A percentile compares a stretch with the other conserved stretches of the same genome.
phyloP scores from a whole-genome alignment of 768 basidiomycete genomes.

The Chiua virens region DNA sequence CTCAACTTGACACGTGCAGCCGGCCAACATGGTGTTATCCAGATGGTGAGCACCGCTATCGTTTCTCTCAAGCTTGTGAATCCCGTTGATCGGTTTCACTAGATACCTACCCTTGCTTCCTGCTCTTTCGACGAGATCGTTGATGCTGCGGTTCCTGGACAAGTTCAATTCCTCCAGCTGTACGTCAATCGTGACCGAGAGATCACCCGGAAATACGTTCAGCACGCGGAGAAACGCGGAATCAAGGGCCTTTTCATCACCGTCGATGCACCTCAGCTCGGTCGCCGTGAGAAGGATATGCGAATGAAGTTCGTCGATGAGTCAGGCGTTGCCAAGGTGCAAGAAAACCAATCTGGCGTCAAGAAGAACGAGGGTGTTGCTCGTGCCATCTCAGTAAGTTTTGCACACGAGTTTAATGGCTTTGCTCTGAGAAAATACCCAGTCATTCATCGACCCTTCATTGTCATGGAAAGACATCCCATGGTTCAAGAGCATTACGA shows the following conservation, averaged over 20 bases:
- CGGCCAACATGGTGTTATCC: slow-evolving; percentile 68
- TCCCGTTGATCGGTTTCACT: slow-evolving; percentile 37
- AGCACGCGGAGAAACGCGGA: slow-evolving; percentile 84
- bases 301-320: slow-evolving; percentile 89
- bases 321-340: slow-evolving; percentile 24
- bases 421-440: slow-evolving; percentile 13
- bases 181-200: slow-evolving; percentile 86
- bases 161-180: slow-evolving; percentile 84
- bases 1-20: slow-evolving; percentile 84
- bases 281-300: slow-evolving; percentile 92
- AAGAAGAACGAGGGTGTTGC: slow-evolving; percentile 74
- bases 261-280: slow-evolving; percentile 92
- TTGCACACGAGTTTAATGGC: slow-evolving; percentile 26
- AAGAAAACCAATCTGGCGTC: slow-evolving; percentile 24
- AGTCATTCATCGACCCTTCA: slow-evolving; percentile 92
- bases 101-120: slow-evolving; percentile 92
- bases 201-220: slow-evolving; percentile 79
- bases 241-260: slow-evolving; percentile 92
- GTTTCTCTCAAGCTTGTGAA: background rate
- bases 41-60: slow-evolving; percentile 49
- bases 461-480: slow-evolving; percentile 65
- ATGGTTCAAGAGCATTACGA: slow-evolving; percentile 76
- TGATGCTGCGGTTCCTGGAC: slow-evolving; percentile 72
- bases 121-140: slow-evolving; percentile 93
- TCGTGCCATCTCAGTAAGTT: slow-evolving; percentile 77